Percentiles rank a stretch among this genome's conserved stretches.
Conservation (phyloP, 305 asterid genomes). For the Lippia alba region DNA sequence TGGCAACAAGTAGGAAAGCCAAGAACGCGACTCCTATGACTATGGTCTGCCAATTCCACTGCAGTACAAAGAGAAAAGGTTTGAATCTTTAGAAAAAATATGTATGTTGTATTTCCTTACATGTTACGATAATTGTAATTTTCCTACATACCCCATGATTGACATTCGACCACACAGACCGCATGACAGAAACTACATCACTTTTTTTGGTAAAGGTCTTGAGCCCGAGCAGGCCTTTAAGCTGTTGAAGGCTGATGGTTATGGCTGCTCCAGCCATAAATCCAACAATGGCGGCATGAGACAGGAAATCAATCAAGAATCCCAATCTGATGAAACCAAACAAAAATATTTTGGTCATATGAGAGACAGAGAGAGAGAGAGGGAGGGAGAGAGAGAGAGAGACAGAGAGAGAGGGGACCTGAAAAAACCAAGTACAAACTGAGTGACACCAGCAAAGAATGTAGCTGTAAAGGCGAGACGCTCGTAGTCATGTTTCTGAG, state of each 20-base stretch:
- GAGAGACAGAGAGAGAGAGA: background rate
- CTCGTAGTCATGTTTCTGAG: conserved; percentile 30
- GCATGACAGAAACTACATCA: conserved; percentile 44
- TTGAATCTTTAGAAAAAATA: background rate
- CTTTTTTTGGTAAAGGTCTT: conserved; percentile 41
- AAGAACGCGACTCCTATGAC: conserved; percentile 53
- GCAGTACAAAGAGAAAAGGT: conserved; percentile 15
- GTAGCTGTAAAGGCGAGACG: conserved; percentile 47
- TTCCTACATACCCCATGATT: conserved; percentile 41
- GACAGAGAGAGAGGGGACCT: conserved; percentile 24
- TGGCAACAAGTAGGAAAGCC: conserved; percentile 43
- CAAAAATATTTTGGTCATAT: background rate
- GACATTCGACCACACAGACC: conserved; percentile 33
- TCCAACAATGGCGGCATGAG: conserved; percentile 46
- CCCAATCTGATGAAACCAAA: conserved; percentile 36
- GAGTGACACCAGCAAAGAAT: conserved; percentile 46
- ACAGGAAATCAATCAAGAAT: conserved; percentile 48
- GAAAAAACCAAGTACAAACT: conserved; percentile 43
- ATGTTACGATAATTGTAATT: too few species aligned
- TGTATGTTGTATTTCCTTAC: background rate
- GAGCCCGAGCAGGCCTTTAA: conserved; percentile 43
- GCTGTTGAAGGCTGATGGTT: conserved; percentile 45
- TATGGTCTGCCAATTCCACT: conserved; percentile 73
- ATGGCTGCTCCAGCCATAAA: conserved; percentile 53
- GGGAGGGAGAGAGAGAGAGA: too few species aligned